Evolutionary conservation across 345 rosid genomes (phyloP), one percentile per base, ranked within the genome.

Genomic region (Balakata baccata): DNA sequence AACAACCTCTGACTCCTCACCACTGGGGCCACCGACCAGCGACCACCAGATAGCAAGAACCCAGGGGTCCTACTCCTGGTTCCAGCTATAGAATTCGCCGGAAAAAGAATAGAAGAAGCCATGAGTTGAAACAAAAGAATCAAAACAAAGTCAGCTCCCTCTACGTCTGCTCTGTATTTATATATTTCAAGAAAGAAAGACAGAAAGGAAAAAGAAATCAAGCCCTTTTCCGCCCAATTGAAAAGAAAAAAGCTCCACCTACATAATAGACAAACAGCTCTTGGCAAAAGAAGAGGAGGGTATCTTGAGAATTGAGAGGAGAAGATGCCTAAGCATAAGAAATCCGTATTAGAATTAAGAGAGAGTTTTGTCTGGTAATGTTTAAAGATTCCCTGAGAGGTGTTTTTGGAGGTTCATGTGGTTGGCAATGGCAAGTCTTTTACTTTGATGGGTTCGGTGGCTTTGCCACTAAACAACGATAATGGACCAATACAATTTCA

Each of bases 41-140:
- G 51, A 43, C 74, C 81, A 77, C 77, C 82, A 18, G 75, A 80
- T 65, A 71, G 50, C 62, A 46, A 45, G 56, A 71, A 41, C 16
- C 68, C 74, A 0, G 54, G 37, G 45, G 47, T 46, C 64, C 49
- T 52, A 5, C 39, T 74, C 23, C 76, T 63, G 37, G 78, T 70
- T 70, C 85, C 85, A 70, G 86, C 46, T 62, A 86, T 80, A 25
- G 88, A 85, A 80, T 86, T 77, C 38, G 92, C 85, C 69, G 97
- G 89, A 79, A 87, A 88, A 53, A 85, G 83, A 78, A 89, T 70
- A 6, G 90, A 85, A 81, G 93, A 89, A 86, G 89, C 96, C 98
- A 91, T 91, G 25, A 75, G 43, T 75, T 56, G 62, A 7, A 14
- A 49, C 25, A 16, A 29, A 29, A 29, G 34, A 29, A 29, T 29